Base-by-base conservation (phyloP, 768 basidiomycete species). In the Nidularia sp. region DNA sequence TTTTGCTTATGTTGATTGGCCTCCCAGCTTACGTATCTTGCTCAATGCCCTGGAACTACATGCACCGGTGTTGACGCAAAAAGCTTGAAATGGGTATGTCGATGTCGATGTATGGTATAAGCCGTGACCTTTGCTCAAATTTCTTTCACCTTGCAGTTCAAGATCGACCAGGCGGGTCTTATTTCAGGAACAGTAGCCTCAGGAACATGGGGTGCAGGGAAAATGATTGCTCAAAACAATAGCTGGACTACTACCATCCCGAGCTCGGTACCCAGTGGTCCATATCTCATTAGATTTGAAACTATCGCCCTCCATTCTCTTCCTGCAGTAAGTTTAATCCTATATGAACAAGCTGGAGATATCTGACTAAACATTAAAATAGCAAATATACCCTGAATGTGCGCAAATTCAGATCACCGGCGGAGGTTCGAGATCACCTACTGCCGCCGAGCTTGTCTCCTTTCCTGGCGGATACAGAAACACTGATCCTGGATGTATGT, bases 301-400 rank as follows among this genome's bases (percentile, higher is more conserved):
- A 76, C 75, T 10, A 76, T 78, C 45, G 76, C 75, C 29, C 63
- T 78, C 15, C 76, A 78, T 59, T 76, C 76, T 6, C 60, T 76
- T 45, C 82, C 82, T 45, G 82, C 83, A 48, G 76, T 78, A 57
- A 52, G 69, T 53, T 36, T 57, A 7, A 55, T 60, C 25, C 62
- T 22, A 45, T 5, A 29, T 34, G 12, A 42, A 35, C 9, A 9
- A 12, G 9, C 29, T 13, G 41, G 15, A 12, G 39, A 35, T 42
- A 32, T 45, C 25, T 34, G 2, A 34, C 2, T 10, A 7, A 33
- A 22, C 9, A 6, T 34, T 41, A 45, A 31, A 6, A 3, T 63
- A 82, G 65, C 83, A 90, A 76, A 81, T 88, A 65, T 90, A 90
- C 60, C 84, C 86, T 0, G 81, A 85, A 60, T 76, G 76, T 49